Conservation (phyloP, 2,329 filamentous ascomycete species). For the Boeremia lycopersici region DNA sequence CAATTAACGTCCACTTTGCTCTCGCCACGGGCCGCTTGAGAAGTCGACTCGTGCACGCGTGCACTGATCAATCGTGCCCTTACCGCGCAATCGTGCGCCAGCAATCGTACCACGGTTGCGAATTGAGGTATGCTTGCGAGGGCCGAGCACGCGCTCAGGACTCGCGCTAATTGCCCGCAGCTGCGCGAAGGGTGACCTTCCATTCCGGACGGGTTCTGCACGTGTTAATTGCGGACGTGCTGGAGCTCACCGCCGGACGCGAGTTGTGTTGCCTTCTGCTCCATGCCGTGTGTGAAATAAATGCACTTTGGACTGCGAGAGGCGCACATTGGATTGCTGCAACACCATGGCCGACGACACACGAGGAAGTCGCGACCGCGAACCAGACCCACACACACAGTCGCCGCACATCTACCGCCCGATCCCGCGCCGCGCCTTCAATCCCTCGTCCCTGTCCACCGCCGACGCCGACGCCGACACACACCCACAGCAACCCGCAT, state of each 20-base stretch:
- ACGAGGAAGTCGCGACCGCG: background rate
- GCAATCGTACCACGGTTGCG: slow-evolving; percentile 16
- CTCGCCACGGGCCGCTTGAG: too few species aligned
- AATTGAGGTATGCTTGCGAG: background rate
- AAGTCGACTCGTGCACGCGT: background rate
- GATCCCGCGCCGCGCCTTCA: slow-evolving; percentile 47
- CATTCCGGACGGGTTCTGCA: slow-evolving; percentile 25
- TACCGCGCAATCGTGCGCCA: background rate
- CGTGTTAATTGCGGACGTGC: slow-evolving; percentile 19
- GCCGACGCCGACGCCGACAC: slow-evolving; percentile 29
- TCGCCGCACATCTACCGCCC: slow-evolving; percentile 46
- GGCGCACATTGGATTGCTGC: background rate
- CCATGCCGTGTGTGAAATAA: background rate
- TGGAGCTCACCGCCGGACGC: background rate
- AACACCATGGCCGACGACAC: background rate
- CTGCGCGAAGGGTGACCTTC: slow-evolving; percentile 27
- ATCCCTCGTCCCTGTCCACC: slow-evolving; percentile 13
- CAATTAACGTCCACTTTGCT: too few species aligned
- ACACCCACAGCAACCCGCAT: too few species aligned
- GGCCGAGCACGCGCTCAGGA: slow-evolving; percentile 30
- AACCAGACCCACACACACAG: slow-evolving; percentile 25
- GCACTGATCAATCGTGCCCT: slow-evolving; percentile 8
- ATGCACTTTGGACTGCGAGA: too few species aligned
- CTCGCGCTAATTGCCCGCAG: slow-evolving; percentile 27
- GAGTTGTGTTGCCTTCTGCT: background rate